Conservation (phyloP, 2,329 filamentous ascomycete species). For the Ceratocystis lukuohia region DNA sequence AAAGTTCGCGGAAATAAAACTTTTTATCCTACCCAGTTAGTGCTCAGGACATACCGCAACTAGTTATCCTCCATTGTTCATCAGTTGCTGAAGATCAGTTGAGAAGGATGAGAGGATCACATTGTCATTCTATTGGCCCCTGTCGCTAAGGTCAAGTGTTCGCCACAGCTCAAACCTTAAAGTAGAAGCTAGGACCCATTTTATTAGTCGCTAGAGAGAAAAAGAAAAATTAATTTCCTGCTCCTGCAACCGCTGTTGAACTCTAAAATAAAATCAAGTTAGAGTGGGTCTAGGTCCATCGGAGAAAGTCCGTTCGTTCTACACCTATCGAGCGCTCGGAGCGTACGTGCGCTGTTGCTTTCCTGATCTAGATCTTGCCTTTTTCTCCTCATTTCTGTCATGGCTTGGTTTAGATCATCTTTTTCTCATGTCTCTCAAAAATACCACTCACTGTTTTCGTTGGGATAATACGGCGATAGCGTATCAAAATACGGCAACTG, state of each 20-base stretch:
- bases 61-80: neutral
- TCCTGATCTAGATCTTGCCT: neutral
- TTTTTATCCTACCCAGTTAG: neutral
- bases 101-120: neutral
- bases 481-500: neutral
- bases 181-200: neutral
- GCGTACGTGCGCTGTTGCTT: neutral
- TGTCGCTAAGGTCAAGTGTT: neutral
- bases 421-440: neutral
- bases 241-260: neutral
- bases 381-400: neutral
- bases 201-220: neutral
- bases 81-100: neutral
- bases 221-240: neutral
- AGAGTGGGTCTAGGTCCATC: neutral
- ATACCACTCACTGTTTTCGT: neutral
- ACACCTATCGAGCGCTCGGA: neutral
- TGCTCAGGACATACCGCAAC: neutral
- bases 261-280: neutral
- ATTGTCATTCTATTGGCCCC: conserved; percentile 4
- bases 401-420: neutral
- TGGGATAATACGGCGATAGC: neutral
- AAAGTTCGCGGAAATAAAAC: too few species aligned
- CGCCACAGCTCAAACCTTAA: neutral
- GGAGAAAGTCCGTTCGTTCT: neutral